Conservation (phyloP, 768 basidiomycete species). For the Panellus pusillus region DNA sequence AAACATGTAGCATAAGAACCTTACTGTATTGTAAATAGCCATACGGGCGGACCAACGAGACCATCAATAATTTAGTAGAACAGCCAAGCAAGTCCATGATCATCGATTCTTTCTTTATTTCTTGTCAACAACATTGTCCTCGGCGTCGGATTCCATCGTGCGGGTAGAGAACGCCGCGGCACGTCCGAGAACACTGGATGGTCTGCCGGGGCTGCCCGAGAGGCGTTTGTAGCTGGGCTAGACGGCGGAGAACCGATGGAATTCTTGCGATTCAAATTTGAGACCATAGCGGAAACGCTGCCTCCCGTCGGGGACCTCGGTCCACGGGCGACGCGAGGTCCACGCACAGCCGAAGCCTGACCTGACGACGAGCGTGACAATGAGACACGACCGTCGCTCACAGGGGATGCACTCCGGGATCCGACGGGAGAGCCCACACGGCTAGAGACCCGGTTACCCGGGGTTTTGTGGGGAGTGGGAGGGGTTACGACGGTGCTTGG, state of each 20-base stretch:
- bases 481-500: slow-evolving; percentile 49
- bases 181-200: slow-evolving; percentile 51
- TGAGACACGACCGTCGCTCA: slow-evolving; percentile 24
- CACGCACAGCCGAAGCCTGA: slow-evolving; percentile 28
- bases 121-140: slow-evolving; percentile 62
- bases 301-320: slow-evolving; percentile 43
- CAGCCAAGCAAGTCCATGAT: slow-evolving; percentile 3
- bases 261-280: slow-evolving; percentile 55
- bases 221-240: slow-evolving; percentile 46
- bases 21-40: not conserved
- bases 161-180: slow-evolving; percentile 61
- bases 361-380: slow-evolving; percentile 27
- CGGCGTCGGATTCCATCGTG: slow-evolving; percentile 83
- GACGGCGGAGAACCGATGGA: slow-evolving; percentile 38
- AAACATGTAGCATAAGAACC: not conserved
- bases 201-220: slow-evolving; percentile 46
- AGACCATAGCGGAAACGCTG: slow-evolving; percentile 56
- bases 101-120: slow-evolving; percentile 22
- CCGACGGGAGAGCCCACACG: slow-evolving; percentile 33
- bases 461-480: slow-evolving; percentile 50
- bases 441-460: slow-evolving; percentile 29
- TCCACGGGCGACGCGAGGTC: slow-evolving; percentile 49
- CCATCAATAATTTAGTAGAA: slow-evolving; percentile 10
- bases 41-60: not conserved
- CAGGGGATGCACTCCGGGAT: slow-evolving; percentile 48